Conservation (phyloP, 768 basidiomycete species). For the Suillus spraguei region DNA sequence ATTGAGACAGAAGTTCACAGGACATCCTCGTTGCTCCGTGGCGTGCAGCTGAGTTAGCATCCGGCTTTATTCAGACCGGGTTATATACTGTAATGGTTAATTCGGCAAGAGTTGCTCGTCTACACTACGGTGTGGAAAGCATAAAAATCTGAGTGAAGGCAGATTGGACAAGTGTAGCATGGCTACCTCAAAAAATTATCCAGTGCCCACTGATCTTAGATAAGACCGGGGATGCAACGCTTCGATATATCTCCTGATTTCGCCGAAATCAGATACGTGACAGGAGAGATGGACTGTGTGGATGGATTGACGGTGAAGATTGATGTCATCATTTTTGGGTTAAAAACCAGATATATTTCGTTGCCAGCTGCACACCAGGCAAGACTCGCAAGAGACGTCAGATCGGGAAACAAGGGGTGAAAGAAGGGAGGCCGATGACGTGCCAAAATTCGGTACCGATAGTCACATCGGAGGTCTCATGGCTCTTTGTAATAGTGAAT, state of each 20-base stretch:
- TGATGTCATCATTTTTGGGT: background rate
- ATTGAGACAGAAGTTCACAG: too few species aligned
- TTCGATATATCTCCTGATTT: background rate
- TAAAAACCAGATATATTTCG: background rate
- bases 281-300: background rate
- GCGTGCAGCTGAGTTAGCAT: too few species aligned
- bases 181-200: background rate
- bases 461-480: constrained; percentile 8
- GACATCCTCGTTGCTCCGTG: too few species aligned
- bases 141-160: background rate
- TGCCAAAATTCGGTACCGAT: constrained; percentile 6
- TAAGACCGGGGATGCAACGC: background rate
- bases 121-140: background rate
- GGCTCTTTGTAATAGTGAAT: background rate
- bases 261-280: background rate
- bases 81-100: too few species aligned
- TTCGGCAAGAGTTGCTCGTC: background rate
- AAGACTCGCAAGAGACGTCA: background rate
- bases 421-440: background rate
- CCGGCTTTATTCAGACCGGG: too few species aligned
- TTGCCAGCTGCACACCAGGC: background rate
- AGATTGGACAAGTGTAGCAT: background rate
- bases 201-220: background rate
- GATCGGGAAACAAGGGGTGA: background rate
- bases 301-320: background rate